These are phyloP conservation scores for Magnusiomyces magnusii DNA, from an alignment of 1,139 yeast genomes.

Conservation along the genomic window DNA sequence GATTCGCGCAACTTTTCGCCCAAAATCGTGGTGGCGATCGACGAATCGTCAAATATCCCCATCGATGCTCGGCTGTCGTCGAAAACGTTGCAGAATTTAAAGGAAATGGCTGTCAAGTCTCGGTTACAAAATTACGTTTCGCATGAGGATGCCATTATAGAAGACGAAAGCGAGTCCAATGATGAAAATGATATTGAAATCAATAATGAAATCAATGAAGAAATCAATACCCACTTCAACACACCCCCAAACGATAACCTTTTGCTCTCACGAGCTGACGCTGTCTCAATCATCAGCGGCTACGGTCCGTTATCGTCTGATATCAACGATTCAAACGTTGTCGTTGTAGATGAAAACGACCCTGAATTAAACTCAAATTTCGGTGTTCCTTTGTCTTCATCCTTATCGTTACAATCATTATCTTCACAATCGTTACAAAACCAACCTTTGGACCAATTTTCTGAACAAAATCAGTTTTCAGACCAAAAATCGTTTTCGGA, in stretches of 20 bases:
- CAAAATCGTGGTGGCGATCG: conserved; percentile 21
- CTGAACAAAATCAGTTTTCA: not conserved
- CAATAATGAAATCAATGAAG: no score
- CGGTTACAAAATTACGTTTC: not conserved
- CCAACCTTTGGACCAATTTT: no score
- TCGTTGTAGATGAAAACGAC: not conserved
- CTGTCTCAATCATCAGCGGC: not conserved
- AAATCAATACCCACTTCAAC: no score
- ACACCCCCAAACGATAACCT: not conserved
- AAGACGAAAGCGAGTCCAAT: no score
- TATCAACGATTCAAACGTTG: not conserved
- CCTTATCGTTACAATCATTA: no score
- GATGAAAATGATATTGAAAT: no score
- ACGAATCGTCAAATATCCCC: conserved; percentile 18
- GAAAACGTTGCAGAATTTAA: conserved; percentile 16
- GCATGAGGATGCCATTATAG: not conserved
- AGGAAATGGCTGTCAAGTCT: conserved; percentile 8
- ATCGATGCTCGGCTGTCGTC: conserved; percentile 18
- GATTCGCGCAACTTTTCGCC: conserved; percentile 21
- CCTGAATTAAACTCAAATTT: no score
- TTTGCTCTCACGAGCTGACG: not conserved
- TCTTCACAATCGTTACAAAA: no score
- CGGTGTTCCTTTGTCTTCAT: no score
- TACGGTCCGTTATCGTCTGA: not conserved
- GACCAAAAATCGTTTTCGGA: no score